phyloP scores from a whole-genome alignment of 495 filamentous ascomycete species.

The Tuber indicum region DNA sequence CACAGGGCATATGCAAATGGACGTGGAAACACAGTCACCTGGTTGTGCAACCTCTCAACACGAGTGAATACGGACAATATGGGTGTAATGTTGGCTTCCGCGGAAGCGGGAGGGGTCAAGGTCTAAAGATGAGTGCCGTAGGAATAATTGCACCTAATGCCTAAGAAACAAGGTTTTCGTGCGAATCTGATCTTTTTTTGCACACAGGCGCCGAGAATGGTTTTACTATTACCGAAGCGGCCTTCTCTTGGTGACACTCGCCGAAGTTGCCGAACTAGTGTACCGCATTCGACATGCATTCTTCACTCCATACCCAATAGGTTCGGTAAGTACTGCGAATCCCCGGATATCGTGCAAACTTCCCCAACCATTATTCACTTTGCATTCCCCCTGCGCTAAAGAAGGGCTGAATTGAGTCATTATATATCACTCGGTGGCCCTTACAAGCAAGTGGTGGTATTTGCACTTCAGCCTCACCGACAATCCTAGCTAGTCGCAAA shows the following conservation, averaged over 20 bases:
- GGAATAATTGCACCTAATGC: background rate
- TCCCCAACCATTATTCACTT: background rate
- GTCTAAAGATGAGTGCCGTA: background rate
- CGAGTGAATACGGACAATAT: background rate
- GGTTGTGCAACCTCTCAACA: background rate
- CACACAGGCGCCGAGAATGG: background rate
- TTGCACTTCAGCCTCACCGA: background rate
- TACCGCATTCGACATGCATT: background rate
- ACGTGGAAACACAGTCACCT: constrained; percentile 3
- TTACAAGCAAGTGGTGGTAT: background rate
- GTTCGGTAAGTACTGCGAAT: background rate
- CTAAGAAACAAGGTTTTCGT: background rate
- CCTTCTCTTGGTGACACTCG: background rate
- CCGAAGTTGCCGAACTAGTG: background rate
- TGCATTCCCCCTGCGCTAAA: background rate
- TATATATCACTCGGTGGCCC: background rate
- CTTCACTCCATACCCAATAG: background rate
- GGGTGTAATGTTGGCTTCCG: background rate
- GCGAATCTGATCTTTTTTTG: background rate
- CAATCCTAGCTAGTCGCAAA: background rate
- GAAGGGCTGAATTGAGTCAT: background rate
- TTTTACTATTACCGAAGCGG: background rate
- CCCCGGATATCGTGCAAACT: background rate
- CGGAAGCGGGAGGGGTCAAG: background rate
- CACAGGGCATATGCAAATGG: background rate